phyloP scores from a whole-genome alignment of 2,329 filamentous ascomycete species.

The Fusarium coffeatum region DNA sequence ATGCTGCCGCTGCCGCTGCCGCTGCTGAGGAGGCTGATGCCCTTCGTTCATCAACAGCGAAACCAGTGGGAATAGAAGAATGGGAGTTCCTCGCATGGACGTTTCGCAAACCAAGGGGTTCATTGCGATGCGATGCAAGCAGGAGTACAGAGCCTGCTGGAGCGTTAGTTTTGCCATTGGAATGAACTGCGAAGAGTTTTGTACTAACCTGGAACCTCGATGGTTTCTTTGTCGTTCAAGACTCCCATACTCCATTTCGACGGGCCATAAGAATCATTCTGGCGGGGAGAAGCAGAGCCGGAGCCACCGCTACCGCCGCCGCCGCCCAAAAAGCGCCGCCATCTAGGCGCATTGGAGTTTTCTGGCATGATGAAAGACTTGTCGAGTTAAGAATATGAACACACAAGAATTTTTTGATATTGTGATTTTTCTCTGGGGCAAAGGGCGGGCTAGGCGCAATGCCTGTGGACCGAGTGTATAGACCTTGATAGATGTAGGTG shows the following conservation, averaged over 20 bases:
- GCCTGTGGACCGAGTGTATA: not conserved
- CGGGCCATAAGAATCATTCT: constrained; percentile 30
- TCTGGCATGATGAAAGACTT: constrained; percentile 29
- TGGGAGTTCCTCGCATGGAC: constrained; percentile 68
- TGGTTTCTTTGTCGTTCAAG: constrained; percentile 80
- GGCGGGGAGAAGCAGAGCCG: constrained; percentile 12
- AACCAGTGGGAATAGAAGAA: constrained; percentile 65
- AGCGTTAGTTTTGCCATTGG: constrained; percentile 12
- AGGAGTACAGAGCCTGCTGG: constrained; percentile 67
- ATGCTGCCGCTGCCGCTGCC: not conserved
- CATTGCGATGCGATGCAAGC: constrained; percentile 65
- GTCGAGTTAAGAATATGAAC: not conserved
- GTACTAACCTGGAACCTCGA: constrained; percentile 83
- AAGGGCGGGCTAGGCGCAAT: constrained; percentile 1
- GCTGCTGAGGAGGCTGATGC: constrained; percentile 43
- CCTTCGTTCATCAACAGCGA: constrained; percentile 52
- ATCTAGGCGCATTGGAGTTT: constrained; percentile 21
- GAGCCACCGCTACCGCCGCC: constrained; percentile 15
- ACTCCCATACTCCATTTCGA: constrained; percentile 78
- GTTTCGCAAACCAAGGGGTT: constrained; percentile 69
- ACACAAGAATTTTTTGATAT: not conserved
- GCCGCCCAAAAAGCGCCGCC: constrained; percentile 39
- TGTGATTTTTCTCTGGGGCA: not conserved
- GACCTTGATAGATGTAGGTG: constrained; percentile 19
- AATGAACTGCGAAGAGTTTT: not conserved